Evolutionary conservation across 495 filamentous ascomycete species (phyloP).

Genomic region (Hypoxylon perforatum): DNA sequence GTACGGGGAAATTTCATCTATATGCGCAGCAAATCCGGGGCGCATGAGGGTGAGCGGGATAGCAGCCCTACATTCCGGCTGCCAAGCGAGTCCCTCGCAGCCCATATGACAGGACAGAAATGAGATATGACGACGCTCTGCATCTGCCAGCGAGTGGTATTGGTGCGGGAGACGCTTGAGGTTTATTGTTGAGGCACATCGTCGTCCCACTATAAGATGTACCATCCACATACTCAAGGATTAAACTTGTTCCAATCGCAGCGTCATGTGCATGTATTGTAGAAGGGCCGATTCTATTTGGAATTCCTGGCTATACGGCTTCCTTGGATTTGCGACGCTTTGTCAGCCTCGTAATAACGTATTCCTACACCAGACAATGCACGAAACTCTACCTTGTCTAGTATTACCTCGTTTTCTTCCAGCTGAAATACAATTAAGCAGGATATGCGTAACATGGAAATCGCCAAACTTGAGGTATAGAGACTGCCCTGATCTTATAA

Average conservation of each 20-base stretch:
- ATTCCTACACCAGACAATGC: no score
- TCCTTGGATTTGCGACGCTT: no score
- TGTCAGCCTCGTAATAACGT: no score
- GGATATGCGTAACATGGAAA: no score
- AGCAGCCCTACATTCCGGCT: conserved; percentile 30
- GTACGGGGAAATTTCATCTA: conserved; percentile 31
- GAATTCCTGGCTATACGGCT: conserved; percentile 6
- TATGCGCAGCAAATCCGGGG: conserved; percentile 41
- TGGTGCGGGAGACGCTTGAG: conserved; percentile 2
- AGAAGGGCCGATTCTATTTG: conserved; percentile 40
- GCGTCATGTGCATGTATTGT: background rate
- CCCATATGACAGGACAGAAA: conserved; percentile 18
- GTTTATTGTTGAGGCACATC: background rate
- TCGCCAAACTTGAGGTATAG: no score
- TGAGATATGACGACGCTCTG: conserved; percentile 24
- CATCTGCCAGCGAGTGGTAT: background rate
- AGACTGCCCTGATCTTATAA: no score
- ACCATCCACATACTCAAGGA: background rate
- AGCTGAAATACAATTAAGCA: no score
- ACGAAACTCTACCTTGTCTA: no score
- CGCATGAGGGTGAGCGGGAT: conserved; percentile 33
- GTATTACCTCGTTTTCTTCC: no score
- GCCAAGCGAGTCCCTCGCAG: conserved; percentile 29
- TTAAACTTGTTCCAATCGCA: background rate
- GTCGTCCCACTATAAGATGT: background rate